phyloP scores from a whole-genome alignment of 139 green algal species.

The Micractinium conductrix region DNA sequence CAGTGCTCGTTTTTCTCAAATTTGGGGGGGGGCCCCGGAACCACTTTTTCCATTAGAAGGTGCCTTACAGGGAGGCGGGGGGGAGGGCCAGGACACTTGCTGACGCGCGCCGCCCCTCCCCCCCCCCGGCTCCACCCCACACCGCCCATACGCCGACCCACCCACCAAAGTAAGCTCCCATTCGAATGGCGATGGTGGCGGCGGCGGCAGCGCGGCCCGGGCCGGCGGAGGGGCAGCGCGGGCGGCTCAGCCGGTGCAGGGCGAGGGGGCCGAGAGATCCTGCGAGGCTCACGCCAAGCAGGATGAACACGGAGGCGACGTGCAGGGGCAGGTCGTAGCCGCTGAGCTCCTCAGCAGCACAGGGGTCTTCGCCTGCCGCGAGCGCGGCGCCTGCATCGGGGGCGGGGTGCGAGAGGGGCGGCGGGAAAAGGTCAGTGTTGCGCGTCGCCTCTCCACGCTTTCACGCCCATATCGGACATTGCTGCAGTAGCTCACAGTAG shows the following conservation, averaged over 20 bases:
- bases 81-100: too few species aligned
- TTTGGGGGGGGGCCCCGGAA: not conserved
- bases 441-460: not conserved
- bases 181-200: not conserved
- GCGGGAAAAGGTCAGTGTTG: not conserved
- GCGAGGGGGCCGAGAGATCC: slow-evolving; percentile 12
- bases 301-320: slow-evolving; percentile 37
- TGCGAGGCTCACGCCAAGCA: slow-evolving; percentile 22
- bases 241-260: not conserved
- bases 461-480: not conserved
- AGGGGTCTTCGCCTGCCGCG: not conserved
- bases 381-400: not conserved
- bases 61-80: too few species aligned
- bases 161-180: slow-evolving; percentile 11
- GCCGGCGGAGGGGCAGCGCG: not conserved
- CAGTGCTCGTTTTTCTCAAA: not conserved
- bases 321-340: slow-evolving; percentile 25
- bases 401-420: not conserved
- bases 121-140: not conserved
- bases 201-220: not conserved
- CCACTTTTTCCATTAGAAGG: too few species aligned
- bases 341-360: not conserved
- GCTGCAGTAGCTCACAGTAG: not conserved
- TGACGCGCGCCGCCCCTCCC: too few species aligned
- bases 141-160: not conserved